Base-by-base conservation (phyloP, 805 yeast species). In the Yamadazyma sp. region DNA sequence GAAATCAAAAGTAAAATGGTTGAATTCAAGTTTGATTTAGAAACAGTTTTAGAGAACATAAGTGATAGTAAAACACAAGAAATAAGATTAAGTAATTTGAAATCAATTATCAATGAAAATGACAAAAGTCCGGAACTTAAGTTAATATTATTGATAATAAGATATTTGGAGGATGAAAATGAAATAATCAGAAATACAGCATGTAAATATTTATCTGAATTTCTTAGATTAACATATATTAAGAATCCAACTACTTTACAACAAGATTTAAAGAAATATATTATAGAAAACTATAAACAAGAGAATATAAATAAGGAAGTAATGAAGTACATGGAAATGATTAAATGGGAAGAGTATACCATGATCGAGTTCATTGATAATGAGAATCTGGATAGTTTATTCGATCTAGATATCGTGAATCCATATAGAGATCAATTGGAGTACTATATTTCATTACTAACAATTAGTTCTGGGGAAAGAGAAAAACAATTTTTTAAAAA, bases 381-480 rank as follows among this genome's bases (percentile, higher is more conserved):
- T 22, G 4, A 12, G 15, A 11, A 23, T 7, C n/a, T n/a, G n/a
- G 38, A 43, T 5, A 62, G 56, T 14, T 53, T 87, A 26, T 87
- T 86, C 55, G 77, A 78, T 5, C 58, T 70, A 5, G 96, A 87
- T 50, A 76, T 75, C 47, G 75, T 70, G 36, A 86, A 86, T 45
- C 70, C 82, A 25, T 85, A 78, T 56, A 65, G 78, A 45, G 76
- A 80, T 49, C 70, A 23, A n/a, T n/a, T n/a, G n/a, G n/a, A n/a
- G n/a, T n/a, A n/a, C n/a, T n/a, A n/a, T n/a, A n/a, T n/a, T n/a
- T n/a, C n/a, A n/a, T n/a, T n/a, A n/a, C n/a, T n/a, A n/a, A n/a
- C n/a, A n/a, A n/a, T n/a, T n/a, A n/a, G n/a, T n/a, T n/a, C n/a
- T n/a, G n/a, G n/a, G n/a, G n/a, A n/a, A n/a, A n/a, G n/a, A n/a